Base-by-base conservation (phyloP, 1,284 basidiomycete species). In the Bondarzewia mesenterica region DNA sequence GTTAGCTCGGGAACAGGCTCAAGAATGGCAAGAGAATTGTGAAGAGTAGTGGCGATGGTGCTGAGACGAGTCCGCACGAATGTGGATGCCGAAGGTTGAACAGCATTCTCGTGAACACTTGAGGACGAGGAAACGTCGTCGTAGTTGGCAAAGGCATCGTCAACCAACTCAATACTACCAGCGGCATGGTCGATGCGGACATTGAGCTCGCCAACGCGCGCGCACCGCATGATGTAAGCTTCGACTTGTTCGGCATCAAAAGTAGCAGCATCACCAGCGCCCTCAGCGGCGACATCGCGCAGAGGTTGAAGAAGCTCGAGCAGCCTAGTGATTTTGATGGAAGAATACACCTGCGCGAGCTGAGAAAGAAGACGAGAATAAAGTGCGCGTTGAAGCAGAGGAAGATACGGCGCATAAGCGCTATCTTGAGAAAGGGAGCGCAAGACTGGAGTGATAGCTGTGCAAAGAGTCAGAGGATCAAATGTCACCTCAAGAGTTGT, bases 351-450 rank as follows among this genome's bases (percentile, higher is more conserved):
- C 64, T 98, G 89, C 6, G 91, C 89, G 47, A 98, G 84, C 68
- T 96, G 92, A 49, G 86, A 86, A 58, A 99, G 85, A n/a, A 99
- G 78, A 32, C 93, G 87, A 4, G 93, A 93, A 53, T 98, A 83
- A 22, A 98, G 79, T 44, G 95, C 94, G 54, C 88, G 89, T 62
- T 93, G 89, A 47, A 99, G 81, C 51, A 95, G 88, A 38, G 89
- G 82, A 46, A 96, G 80, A 67, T 99, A 99, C 1, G 85, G 80
- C 1, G 84, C 72, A 58, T 88, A 91, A 0, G 73, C 68, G 3
- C 73, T 62, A 48, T 78, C 75, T 6, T 68, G 61, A 2, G 80
- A 73, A 50, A 96, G 79, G 7, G 72, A 64, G 46, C 77, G 69
- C 49, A 99, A 80, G 55, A 97, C 75, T 12, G 94, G 93, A 12